Base-by-base conservation (phyloP, 768 basidiomycete genomes). In the Leccinum pellstonianum region DNA sequence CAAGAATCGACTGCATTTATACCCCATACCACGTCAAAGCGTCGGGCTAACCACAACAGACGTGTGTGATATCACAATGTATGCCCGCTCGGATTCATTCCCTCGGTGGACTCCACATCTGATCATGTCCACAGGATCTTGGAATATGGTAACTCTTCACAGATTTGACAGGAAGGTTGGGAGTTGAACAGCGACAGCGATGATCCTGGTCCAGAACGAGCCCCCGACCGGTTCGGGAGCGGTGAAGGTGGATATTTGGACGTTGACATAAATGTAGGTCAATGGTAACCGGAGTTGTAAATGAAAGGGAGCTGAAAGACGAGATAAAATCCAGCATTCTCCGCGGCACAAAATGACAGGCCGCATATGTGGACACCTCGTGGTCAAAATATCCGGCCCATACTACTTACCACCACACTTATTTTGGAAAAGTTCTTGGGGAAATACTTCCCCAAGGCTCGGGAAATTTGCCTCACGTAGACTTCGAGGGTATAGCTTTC, bases 1-100 rank as follows among this genome's bases (percentile, higher is more conserved):
- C 33, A 15, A 25, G 47, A 48, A 37, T 27, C 11, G 27, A 54
- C 58, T 56, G 49, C 47, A 59, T 71, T 66, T 71, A 71, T 70
- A 65, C 55, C 56, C 10, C 49, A 9, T 25, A 50, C 41, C 17
- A n/a, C 23, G 58, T 63, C 68, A 70, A 64, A 64, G 64, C 64
- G 64, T 56, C 12, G 11, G 54, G 33, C 38, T 47, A 21, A 25
- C 50, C 31, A 15, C 29, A 49, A 52, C 54, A 54, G 35, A 29
- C 27, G 37, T 31, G 10, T 46, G 56, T 29, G 51, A 59, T 46
- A 25, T 25, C 47, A 55, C 48, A 55, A 31, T 35, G 41, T 27
- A 33, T 27, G 23, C 21, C 54, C 33, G 25, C 55, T 55, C 56
- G 53, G 51, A 52, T 50, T 38, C 43, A 35, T 50, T 27, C 27